phyloP scores from a whole-genome alignment of 345 rosid genomes.

The Syzygium jambos region DNA sequence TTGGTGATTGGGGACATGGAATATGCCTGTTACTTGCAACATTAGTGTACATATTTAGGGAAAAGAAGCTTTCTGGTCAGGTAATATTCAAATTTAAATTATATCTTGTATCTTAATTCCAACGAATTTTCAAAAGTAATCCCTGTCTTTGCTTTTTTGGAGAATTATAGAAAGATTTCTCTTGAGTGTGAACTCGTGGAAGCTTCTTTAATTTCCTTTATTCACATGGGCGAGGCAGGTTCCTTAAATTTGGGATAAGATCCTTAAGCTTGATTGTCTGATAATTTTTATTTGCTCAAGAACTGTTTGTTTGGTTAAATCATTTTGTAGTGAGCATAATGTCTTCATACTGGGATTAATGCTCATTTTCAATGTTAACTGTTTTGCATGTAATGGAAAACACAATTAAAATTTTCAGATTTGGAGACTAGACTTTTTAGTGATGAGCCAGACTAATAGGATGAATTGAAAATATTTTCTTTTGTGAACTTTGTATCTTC shows the following conservation, averaged over 20 bases:
- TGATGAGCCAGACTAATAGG: neutral
- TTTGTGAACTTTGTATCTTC: neutral
- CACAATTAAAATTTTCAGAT: neutral
- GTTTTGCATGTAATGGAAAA: neutral
- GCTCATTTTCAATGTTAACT: neutral
- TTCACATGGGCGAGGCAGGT: neutral
- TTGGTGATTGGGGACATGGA: constrained; percentile 99
- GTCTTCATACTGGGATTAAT: neutral
- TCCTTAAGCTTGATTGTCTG: neutral
- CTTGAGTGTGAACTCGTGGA: neutral
- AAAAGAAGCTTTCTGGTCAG: constrained; percentile 93
- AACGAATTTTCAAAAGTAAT: neutral
- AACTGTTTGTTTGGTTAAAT: neutral
- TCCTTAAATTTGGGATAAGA: neutral
- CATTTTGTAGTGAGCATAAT: neutral
- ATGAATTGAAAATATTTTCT: neutral
- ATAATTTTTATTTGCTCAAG: neutral
- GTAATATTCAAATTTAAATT: constrained; percentile 22
- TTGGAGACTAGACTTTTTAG: neutral
- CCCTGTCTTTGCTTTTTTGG: neutral
- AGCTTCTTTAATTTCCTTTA: neutral
- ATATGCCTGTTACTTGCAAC: constrained; percentile 85
- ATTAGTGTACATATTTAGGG: constrained; percentile 50
- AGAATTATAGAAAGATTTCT: neutral
- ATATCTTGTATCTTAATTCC: neutral